These are phyloP conservation scores for Tolypocladium sp. DNA, from an alignment of 2,329 filamentous ascomycete genomes.

Conservation along the genomic window DNA sequence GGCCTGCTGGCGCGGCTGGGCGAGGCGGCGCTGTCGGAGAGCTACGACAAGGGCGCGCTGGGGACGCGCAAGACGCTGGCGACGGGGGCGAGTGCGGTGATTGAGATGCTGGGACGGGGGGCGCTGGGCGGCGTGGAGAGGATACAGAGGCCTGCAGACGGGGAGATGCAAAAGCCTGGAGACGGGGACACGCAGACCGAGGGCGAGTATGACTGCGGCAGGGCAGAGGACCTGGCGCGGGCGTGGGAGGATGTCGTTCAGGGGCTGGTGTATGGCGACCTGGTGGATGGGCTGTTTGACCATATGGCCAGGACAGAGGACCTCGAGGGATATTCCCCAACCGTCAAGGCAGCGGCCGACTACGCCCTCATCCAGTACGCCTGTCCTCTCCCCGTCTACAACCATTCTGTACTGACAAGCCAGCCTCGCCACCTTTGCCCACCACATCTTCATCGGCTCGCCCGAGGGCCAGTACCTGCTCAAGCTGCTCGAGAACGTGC, in stretches of 20 bases:
- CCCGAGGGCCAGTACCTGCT: conserved; percentile 68
- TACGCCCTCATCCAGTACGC: conserved; percentile 60
- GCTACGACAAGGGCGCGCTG: conserved; percentile 69
- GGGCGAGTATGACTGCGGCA: conserved; percentile 44
- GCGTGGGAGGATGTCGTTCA: conserved; percentile 62
- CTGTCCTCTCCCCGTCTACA: conserved; percentile 1
- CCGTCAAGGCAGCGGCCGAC: conserved; percentile 56
- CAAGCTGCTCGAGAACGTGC: conserved; percentile 59
- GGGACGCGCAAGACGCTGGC: conserved; percentile 68
- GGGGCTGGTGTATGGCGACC: conserved; percentile 56
- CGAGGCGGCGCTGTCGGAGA: conserved; percentile 65
- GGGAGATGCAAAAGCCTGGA: not conserved
- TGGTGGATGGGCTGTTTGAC: conserved; percentile 57
- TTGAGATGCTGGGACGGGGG: conserved; percentile 61
- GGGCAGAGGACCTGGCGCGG: conserved; percentile 49
- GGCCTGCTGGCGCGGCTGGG: conserved; percentile 52
- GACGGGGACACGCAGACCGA: conserved; percentile 6
- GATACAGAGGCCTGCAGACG: conserved; percentile 5
- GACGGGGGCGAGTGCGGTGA: conserved; percentile 59
- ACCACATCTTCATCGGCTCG: conserved; percentile 63
- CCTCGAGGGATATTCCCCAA: conserved; percentile 53
- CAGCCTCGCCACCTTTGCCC: conserved; percentile 64
- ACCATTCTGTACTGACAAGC: not conserved
- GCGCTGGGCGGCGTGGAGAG: conserved; percentile 45
- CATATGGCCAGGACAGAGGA: conserved; percentile 51